Percentiles rank a stretch among this genome's conserved stretches.
These are phyloP conservation scores for Pyrenophora graminea DNA, from an alignment of 2,329 filamentous ascomycete genomes.

Conservation along the genomic window DNA sequence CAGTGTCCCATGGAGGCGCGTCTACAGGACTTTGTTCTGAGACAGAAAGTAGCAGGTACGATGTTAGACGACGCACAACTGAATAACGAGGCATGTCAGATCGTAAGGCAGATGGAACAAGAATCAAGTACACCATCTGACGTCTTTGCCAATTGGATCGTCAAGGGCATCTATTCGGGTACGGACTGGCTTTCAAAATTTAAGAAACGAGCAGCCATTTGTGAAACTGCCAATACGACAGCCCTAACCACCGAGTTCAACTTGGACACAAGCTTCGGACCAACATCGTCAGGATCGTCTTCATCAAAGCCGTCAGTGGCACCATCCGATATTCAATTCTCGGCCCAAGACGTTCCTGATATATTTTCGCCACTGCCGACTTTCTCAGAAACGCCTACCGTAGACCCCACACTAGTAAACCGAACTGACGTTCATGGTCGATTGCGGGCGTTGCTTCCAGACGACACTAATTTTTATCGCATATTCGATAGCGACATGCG, in stretches of 20 bases:
- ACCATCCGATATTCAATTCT: neutral
- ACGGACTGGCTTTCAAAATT: conserved; percentile 19
- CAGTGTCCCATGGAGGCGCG: conserved; percentile 29
- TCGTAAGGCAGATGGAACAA: conserved; percentile 28
- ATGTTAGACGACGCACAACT: conserved; percentile 17
- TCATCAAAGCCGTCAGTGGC: neutral
- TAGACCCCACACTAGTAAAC: neutral
- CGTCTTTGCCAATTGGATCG: conserved; percentile 29
- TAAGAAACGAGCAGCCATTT: conserved; percentile 16
- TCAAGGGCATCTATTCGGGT: conserved; percentile 24
- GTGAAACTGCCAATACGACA: neutral
- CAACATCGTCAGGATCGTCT: neutral
- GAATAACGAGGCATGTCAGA: conserved; percentile 28
- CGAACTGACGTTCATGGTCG: conserved; percentile 10
- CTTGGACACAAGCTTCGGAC: neutral
- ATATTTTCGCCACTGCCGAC: neutral
- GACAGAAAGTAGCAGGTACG: conserved; percentile 4
- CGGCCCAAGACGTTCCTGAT: neutral
- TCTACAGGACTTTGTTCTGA: conserved; percentile 22
- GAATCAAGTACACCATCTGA: conserved; percentile 26
- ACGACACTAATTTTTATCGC: conserved; percentile 24
- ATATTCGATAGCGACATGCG: conserved; percentile 26
- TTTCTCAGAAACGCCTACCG: neutral
- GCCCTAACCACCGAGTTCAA: neutral
- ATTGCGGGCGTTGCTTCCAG: conserved; percentile 11